These are phyloP conservation scores for Neopestalotiopsis rosae DNA, from an alignment of 2,329 filamentous ascomycete genomes.

Conservation along the genomic window DNA sequence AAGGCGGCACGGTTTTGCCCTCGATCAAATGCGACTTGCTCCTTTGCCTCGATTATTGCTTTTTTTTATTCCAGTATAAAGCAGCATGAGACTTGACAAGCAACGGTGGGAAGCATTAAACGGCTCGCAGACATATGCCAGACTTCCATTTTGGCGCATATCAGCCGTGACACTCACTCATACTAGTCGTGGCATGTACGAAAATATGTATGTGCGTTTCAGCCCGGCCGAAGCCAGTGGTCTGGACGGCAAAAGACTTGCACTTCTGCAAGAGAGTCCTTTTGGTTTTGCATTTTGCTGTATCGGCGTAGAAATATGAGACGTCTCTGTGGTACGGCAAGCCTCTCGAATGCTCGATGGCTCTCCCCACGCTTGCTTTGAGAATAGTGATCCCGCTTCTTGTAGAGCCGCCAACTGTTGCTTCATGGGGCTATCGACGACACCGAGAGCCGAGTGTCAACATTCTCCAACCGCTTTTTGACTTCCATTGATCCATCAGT, in stretches of 20 bases:
- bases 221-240: neutral
- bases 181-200: neutral
- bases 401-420: neutral
- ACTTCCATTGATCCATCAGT: neutral
- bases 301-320: neutral
- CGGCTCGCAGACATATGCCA: slow-evolving; percentile 1
- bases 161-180: neutral
- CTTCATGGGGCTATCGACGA: neutral
- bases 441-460: too few relatives aligned
- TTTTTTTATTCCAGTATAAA: neutral
- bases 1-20: neutral
- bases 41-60: neutral
- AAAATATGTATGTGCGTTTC: neutral
- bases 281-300: neutral
- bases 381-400: neutral
- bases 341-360: neutral
- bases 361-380: neutral
- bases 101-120: neutral
- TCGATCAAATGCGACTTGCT: neutral
- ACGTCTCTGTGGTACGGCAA: neutral
- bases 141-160: neutral
- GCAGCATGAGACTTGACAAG: neutral
- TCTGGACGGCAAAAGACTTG: neutral
- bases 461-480: neutral
- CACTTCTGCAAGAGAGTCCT: neutral